Conservation (phyloP, 2,329 filamentous ascomycete species). For the Coniochaeta ligniaria region DNA sequence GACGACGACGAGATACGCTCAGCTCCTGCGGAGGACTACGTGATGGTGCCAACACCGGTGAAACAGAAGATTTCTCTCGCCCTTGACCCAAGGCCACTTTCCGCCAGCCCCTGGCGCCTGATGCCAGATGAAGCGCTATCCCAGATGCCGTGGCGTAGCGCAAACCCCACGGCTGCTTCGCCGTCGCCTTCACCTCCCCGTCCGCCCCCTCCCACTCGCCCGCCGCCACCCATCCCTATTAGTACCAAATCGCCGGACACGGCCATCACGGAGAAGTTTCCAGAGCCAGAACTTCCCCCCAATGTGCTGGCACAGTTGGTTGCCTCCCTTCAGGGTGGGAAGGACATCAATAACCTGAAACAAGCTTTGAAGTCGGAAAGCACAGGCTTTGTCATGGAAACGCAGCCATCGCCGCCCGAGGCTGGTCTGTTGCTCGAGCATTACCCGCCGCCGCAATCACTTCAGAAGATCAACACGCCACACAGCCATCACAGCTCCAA, state of each 20-base stretch:
- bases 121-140: not conserved
- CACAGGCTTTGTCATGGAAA: too few relatives aligned
- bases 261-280: not conserved
- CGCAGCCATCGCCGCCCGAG: not conserved
- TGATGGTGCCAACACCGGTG: not conserved
- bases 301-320: not conserved
- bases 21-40: not conserved
- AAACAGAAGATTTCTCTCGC: not conserved
- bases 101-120: not conserved
- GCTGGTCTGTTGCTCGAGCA: not conserved
- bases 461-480: not conserved
- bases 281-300: slow-evolving; percentile 3
- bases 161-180: not conserved
- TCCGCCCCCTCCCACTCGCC: not conserved
- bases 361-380: not conserved
- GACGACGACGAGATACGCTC: slow-evolving; percentile 18
- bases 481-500: not conserved
- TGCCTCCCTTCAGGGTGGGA: not conserved
- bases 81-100: not conserved
- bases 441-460: not conserved
- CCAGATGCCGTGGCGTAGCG: not conserved
- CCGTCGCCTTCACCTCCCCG: not conserved
- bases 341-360: not conserved
- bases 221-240: not conserved
- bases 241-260: not conserved